These are phyloP conservation scores for Candida vaughaniae DNA, from an alignment of 805 yeast species.

Conservation along the genomic window DNA sequence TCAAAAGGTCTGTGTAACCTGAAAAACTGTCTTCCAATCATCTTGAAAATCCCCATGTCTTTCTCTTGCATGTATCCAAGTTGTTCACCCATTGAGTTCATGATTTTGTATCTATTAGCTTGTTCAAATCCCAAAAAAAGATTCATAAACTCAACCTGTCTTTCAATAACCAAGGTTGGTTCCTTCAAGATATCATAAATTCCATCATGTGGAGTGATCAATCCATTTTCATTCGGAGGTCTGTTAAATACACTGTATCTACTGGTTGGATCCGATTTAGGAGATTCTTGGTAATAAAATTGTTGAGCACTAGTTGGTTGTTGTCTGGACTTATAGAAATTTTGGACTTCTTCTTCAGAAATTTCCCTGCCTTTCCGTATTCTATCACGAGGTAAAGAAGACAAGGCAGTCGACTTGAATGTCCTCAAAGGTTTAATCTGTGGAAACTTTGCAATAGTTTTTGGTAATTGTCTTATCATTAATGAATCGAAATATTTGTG, in stretches of 20 bases:
- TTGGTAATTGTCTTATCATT: too few species aligned
- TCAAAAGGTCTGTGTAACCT: conserved; percentile 83
- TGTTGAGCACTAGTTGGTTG: conserved; percentile 11
- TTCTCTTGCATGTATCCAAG: conserved; percentile 83
- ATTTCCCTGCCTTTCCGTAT: conserved; percentile 30
- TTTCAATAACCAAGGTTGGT: conserved; percentile 83
- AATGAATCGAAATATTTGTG: too few species aligned
- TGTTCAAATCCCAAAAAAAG: conserved; percentile 88
- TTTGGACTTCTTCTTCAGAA: conserved; percentile 33
- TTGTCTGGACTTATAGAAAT: conserved; percentile 1
- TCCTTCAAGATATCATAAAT: conserved; percentile 63
- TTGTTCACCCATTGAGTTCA: conserved; percentile 70
- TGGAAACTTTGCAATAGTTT: too few species aligned
- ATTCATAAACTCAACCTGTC: conserved; percentile 87
- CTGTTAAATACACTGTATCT: conserved; percentile 30
- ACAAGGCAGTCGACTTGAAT: neutral
- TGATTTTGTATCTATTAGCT: conserved; percentile 72
- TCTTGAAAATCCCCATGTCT: conserved; percentile 66
- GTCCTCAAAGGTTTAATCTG: too few species aligned
- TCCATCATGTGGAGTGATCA: conserved; percentile 57
- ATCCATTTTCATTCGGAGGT: conserved; percentile 46
- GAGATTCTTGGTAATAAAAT: conserved; percentile 20
- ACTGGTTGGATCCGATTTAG: conserved; percentile 25
- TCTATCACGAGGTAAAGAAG: conserved; percentile 1
- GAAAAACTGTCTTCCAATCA: conserved; percentile 79